Evolutionary conservation across 768 basidiomycete genomes (phyloP).

Genomic region (Tulasnella sp.): DNA sequence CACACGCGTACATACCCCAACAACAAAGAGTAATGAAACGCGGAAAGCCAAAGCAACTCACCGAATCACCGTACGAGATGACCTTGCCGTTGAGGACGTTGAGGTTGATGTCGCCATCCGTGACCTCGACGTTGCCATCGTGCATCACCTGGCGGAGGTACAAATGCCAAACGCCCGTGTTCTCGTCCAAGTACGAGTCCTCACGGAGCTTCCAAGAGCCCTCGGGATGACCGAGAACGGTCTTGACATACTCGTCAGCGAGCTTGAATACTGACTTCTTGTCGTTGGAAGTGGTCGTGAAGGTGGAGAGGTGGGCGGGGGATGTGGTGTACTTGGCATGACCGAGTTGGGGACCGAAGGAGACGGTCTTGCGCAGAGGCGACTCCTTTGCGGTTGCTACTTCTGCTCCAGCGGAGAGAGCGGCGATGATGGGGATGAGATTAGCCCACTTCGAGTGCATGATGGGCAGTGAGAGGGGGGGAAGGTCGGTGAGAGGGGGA

Average conservation of each 20-base stretch:
- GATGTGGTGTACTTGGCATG: slow-evolving; percentile 44
- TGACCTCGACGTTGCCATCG: slow-evolving; percentile 78
- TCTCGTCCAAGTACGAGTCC: slow-evolving; percentile 81
- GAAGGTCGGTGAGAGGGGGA: slow-evolving; percentile 1
- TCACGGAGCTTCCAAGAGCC: slow-evolving; percentile 43
- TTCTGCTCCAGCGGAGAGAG: neutral
- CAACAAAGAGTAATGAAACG: slow-evolving; percentile 5
- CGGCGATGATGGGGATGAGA: neutral
- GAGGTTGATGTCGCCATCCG: slow-evolving; percentile 86
- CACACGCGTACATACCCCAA: neutral
- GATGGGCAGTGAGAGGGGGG: neutral
- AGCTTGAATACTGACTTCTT: slow-evolving; percentile 47
- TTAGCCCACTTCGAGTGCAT: neutral
- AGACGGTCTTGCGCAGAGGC: slow-evolving; percentile 66
- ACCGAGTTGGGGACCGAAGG: slow-evolving; percentile 74
- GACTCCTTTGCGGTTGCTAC: neutral
- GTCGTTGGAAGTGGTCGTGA: slow-evolving; percentile 27
- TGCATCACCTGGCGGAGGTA: slow-evolving; percentile 68
- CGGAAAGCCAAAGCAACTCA: slow-evolving; percentile 34
- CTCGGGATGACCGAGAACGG: slow-evolving; percentile 39
- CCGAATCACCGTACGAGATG: slow-evolving; percentile 81
- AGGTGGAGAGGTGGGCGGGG: slow-evolving; percentile 35
- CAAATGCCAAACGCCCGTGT: slow-evolving; percentile 81
- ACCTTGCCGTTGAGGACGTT: slow-evolving; percentile 81
- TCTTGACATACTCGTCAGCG: slow-evolving; percentile 53